Conservation (phyloP, 371 early-diverging fungal genomes). For the Mucor plumbeus region DNA sequence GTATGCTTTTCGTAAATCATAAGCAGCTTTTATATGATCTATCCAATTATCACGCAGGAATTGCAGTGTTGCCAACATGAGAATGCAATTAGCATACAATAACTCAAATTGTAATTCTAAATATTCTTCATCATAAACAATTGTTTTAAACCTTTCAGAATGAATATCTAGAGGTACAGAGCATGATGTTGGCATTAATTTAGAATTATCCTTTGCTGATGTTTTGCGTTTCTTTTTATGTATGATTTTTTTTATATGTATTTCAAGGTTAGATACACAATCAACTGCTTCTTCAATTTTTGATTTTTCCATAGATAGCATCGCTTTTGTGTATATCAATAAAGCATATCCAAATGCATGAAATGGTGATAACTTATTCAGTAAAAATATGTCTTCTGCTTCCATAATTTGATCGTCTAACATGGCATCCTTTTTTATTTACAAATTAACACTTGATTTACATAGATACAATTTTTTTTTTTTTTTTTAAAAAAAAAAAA, state of each 20-base stretch:
- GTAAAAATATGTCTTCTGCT: constrained; percentile 29
- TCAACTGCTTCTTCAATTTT: constrained; percentile 18
- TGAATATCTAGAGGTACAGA: constrained; percentile 1
- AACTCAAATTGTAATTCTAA: constrained; percentile 26
- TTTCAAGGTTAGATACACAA: constrained; percentile 6
- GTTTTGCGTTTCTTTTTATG: not conserved
- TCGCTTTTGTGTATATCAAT: constrained; percentile 35
- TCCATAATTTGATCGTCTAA: constrained; percentile 31
- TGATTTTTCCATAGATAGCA: constrained; percentile 22
- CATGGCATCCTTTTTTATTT: constrained; percentile 29
- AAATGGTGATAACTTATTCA: constrained; percentile 30
- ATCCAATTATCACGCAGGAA: constrained; percentile 37
- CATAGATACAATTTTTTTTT: not conserved
- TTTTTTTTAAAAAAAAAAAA: too few relatives aligned
- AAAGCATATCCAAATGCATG: constrained; percentile 40
- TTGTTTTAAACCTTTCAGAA: not conserved
- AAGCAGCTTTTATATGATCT: constrained; percentile 38
- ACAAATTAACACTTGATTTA: not conserved
- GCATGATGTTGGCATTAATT: not conserved
- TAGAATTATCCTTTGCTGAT: not conserved
- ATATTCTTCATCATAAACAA: not conserved
- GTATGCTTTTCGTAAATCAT: constrained; percentile 38
- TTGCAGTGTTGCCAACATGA: constrained; percentile 43
- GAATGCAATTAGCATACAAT: constrained; percentile 30
- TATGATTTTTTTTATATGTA: not conserved